Evolutionary conservation across 148 eudicot species (phyloP).

Genomic region (Rhododendron henanense): DNA sequence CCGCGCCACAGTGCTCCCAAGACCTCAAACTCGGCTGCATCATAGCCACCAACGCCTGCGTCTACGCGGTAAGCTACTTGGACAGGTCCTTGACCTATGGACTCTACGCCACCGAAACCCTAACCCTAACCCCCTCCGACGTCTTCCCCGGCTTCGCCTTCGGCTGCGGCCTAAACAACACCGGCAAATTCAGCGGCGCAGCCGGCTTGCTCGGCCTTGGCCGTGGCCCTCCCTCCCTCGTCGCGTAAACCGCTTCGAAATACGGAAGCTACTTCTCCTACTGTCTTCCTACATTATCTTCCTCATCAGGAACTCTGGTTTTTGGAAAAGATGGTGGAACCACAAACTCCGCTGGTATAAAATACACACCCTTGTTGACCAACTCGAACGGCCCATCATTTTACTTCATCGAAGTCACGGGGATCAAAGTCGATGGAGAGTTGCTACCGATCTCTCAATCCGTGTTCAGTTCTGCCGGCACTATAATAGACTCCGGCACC

Average conservation of each 20-base stretch:
- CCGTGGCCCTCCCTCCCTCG: background rate
- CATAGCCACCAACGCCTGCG: too few species aligned
- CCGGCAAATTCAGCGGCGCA: slow-evolving; percentile 11
- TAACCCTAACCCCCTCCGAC: background rate
- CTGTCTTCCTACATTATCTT: slow-evolving; percentile 14
- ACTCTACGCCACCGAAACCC: slow-evolving; percentile 10
- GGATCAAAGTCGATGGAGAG: slow-evolving; percentile 39
- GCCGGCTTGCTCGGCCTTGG: slow-evolving; percentile 25
- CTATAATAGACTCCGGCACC: slow-evolving; percentile 79
- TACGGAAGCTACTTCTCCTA: slow-evolving; percentile 22
- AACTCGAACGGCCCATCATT: slow-evolving; percentile 37
- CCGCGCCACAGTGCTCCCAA: too few species aligned
- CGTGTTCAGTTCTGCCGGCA: slow-evolving; percentile 42
- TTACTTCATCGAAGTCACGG: slow-evolving; percentile 46
- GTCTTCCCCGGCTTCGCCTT: background rate
- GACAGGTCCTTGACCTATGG: background rate
- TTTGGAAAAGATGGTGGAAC: slow-evolving; percentile 9
- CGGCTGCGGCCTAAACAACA: slow-evolving; percentile 24
- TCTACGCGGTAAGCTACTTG: background rate
- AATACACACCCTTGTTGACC: slow-evolving; percentile 10
- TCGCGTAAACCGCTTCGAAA: slow-evolving; percentile 15
- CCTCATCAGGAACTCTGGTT: slow-evolving; percentile 14
- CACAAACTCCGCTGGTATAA: background rate
- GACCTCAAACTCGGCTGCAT: too few species aligned
- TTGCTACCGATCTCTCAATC: slow-evolving; percentile 42